Conservation (phyloP, 2,329 filamentous ascomycete genomes). For the Lachnellula suecica region DNA sequence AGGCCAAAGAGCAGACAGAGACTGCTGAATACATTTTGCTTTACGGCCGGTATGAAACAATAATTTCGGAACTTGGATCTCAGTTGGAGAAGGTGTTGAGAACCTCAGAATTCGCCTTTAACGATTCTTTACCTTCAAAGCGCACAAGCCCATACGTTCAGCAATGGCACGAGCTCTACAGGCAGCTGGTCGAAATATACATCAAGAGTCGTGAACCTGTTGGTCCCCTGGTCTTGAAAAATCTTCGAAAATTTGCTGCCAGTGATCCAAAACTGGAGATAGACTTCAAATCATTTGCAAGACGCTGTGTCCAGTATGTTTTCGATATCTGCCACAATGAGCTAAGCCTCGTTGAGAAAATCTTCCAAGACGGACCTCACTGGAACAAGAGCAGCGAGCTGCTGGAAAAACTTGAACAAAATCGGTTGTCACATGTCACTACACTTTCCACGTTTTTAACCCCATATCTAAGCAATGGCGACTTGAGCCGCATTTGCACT, state of each 20-base stretch:
- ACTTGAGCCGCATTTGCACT: slow-evolving; percentile 27
- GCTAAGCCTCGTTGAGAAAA: slow-evolving; percentile 26
- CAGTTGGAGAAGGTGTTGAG: slow-evolving; percentile 58
- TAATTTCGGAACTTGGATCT: slow-evolving; percentile 55
- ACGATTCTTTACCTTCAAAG: slow-evolving; percentile 67
- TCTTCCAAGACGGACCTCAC: slow-evolving; percentile 30
- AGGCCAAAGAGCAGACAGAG: slow-evolving; percentile 65
- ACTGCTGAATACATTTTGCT: slow-evolving; percentile 70
- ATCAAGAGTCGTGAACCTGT: slow-evolving; percentile 45
- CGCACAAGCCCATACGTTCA: slow-evolving; percentile 59
- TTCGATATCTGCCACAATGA: slow-evolving; percentile 34
- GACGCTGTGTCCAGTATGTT: slow-evolving; percentile 28
- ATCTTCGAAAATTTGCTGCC: slow-evolving; percentile 45
- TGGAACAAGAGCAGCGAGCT: slow-evolving; percentile 28
- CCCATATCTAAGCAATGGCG: slow-evolving; percentile 28
- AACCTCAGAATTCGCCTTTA: slow-evolving; percentile 40
- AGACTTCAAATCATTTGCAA: slow-evolving; percentile 31
- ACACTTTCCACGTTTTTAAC: slow-evolving; percentile 26
- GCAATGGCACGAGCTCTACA: slow-evolving; percentile 57
- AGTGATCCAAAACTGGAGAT: slow-evolving; percentile 25
- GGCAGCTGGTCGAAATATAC: slow-evolving; percentile 53
- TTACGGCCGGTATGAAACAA: slow-evolving; percentile 63
- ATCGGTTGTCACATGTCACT: slow-evolving; percentile 27
- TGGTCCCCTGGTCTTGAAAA: slow-evolving; percentile 56
- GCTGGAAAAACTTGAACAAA: slow-evolving; percentile 29